Conservation (phyloP, 306 rosid genomes). For the Boehmeria nivea region DNA sequence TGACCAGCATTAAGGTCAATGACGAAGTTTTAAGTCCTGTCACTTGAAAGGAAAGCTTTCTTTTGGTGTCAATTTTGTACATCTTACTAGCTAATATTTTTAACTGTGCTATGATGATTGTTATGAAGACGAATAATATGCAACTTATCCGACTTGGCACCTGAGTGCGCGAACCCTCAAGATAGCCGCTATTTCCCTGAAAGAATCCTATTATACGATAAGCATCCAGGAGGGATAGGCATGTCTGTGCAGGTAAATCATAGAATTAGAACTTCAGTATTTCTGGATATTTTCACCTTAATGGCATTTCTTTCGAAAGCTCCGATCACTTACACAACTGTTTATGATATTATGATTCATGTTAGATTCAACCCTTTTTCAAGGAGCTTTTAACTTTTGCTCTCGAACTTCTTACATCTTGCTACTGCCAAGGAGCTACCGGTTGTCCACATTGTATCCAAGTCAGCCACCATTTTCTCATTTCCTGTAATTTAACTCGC, state of each 20-base stretch:
- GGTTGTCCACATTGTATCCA: slow-evolving; percentile 92
- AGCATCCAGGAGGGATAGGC: slow-evolving; percentile 84
- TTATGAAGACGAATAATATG: slow-evolving; percentile 63
- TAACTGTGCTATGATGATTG: slow-evolving; percentile 23
- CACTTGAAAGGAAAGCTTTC: too few species aligned
- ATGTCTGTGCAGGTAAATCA: slow-evolving; percentile 61
- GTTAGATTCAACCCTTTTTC: slow-evolving; percentile 68
- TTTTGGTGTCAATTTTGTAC: background rate
- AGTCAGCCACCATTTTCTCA: slow-evolving; percentile 32
- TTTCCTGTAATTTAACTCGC: background rate
- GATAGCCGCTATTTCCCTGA: slow-evolving; percentile 72
- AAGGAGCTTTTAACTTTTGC: slow-evolving; percentile 66
- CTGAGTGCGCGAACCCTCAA: slow-evolving; percentile 81
- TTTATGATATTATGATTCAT: slow-evolving; percentile 16
- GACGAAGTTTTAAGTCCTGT: too few species aligned
- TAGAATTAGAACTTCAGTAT: background rate
- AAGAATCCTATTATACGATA: slow-evolving; percentile 81
- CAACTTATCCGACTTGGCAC: slow-evolving; percentile 77
- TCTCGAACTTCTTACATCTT: slow-evolving; percentile 69
- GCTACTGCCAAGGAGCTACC: slow-evolving; percentile 48
- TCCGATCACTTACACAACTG: too few species aligned
- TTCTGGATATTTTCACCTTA: background rate
- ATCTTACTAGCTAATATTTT: slow-evolving; percentile 8
- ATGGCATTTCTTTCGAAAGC: background rate
- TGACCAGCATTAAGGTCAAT: too few species aligned